A percentile compares a stretch with the other conserved stretches of the same genome.
These are phyloP conservation scores for Musa itinerans DNA, from an alignment of 176 grass and related monocot species.

Conservation along the genomic window DNA sequence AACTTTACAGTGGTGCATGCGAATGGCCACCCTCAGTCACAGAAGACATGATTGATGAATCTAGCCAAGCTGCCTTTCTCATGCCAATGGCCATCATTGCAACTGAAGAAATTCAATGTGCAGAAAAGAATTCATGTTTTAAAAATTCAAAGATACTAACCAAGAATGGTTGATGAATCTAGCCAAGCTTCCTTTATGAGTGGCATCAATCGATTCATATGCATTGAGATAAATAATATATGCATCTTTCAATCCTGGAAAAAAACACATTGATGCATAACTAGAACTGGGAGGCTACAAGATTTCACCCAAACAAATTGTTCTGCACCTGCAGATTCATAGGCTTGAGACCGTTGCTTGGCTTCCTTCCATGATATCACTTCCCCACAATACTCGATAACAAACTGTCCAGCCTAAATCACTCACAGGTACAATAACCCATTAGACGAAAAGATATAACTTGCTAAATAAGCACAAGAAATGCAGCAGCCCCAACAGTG, in stretches of 20 bases:
- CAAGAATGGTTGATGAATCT: constrained; percentile 97
- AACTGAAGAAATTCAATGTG: background rate
- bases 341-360: constrained; percentile 67
- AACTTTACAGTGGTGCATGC: background rate
- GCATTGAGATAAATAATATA: constrained; percentile 96
- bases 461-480: background rate
- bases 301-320: background rate
- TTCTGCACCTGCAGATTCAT: constrained; percentile 63
- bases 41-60: background rate
- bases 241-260: constrained; percentile 73
- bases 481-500: background rate
- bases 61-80: no score
- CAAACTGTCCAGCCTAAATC: constrained; percentile 80
- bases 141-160: constrained; percentile 26
- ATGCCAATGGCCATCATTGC: background rate
- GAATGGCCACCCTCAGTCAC: background rate
- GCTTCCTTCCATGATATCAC: constrained; percentile 98
- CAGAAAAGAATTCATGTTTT: background rate
- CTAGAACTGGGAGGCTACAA: background rate
- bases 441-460: constrained; percentile 9
- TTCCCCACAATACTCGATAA: constrained; percentile 97
- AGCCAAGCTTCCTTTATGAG: constrained; percentile 87
- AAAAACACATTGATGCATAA: constrained; percentile 8
- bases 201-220: constrained; percentile 97
- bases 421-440: constrained; percentile 6